phyloP scores from a whole-genome alignment of 495 filamentous ascomycete genomes.

The Talaromyces adpressus region DNA sequence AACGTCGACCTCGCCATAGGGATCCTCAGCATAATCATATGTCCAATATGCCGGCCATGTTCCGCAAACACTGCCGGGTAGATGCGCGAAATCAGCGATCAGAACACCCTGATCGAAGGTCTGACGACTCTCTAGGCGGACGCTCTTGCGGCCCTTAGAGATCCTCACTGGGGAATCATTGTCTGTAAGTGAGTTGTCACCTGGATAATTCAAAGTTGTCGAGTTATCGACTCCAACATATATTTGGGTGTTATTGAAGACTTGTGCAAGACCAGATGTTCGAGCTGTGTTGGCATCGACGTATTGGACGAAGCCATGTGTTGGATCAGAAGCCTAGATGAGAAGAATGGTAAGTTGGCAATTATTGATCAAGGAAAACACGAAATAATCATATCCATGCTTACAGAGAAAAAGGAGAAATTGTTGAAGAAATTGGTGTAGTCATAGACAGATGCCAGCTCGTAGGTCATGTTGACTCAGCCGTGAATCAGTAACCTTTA shows the following conservation, averaged over 20 bases:
- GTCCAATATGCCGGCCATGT: conserved; percentile 40
- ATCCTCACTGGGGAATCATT: background rate
- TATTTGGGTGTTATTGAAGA: conserved; percentile 27
- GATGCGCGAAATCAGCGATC: conserved; percentile 53
- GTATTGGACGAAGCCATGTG: conserved; percentile 52
- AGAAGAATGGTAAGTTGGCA: background rate
- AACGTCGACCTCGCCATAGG: conserved; percentile 6
- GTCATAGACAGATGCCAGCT: background rate
- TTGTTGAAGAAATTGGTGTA: conserved; percentile 1
- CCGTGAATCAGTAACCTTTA: background rate
- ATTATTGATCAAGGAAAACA: background rate
- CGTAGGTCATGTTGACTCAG: background rate
- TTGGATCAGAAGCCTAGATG: conserved; percentile 37
- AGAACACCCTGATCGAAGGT: conserved; percentile 51
- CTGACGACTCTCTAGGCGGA: conserved; percentile 48
- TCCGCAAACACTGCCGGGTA: conserved; percentile 49
- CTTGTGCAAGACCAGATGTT: conserved; percentile 36
- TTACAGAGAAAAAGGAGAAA: background rate
- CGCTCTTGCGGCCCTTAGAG: conserved; percentile 27
- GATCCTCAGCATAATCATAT: background rate
- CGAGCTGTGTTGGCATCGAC: conserved; percentile 37
- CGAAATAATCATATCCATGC: background rate
- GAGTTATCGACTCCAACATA: conserved; percentile 6
- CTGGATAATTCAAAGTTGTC: background rate
- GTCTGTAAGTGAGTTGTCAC: background rate